A percentile compares a stretch with the other conserved stretches of the same genome.
These are phyloP conservation scores for Dioszegia hungarica DNA, from an alignment of 768 basidiomycete species.

Conservation along the genomic window DNA sequence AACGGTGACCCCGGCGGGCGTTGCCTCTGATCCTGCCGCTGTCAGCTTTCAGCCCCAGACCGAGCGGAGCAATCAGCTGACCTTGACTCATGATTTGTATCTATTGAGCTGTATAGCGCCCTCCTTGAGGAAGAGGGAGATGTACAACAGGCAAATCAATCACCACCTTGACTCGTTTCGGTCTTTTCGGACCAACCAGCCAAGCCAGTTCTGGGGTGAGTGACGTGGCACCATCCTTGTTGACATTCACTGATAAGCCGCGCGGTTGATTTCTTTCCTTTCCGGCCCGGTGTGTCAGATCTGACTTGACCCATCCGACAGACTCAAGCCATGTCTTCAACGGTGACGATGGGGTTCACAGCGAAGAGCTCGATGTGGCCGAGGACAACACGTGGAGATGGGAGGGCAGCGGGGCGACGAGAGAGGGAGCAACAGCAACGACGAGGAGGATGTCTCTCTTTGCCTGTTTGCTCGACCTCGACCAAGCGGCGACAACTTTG, in stretches of 20 bases:
- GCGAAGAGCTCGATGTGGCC: too few relatives aligned
- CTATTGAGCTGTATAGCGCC: background rate
- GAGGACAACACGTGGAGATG: background rate
- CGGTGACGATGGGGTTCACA: background rate
- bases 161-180: background rate
- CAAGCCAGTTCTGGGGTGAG: background rate
- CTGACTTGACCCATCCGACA: conserved; percentile 3
- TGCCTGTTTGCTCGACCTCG: too few relatives aligned
- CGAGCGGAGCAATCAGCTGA: background rate
- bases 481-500: too few relatives aligned
- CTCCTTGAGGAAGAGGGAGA: conserved; percentile 1
- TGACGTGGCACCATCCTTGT: conserved; percentile 5
- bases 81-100: conserved; percentile 7
- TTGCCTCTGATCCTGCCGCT: conserved; percentile 10
- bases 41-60: background rate
- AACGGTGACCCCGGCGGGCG: conserved; percentile 46
- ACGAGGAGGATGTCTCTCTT: too few relatives aligned
- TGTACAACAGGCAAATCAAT: too few relatives aligned
- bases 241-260: background rate
- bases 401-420: background rate
- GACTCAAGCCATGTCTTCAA: background rate
- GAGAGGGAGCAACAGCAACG: background rate
- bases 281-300: background rate
- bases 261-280: background rate
- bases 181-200: conserved; percentile 2